A percentile compares a stretch with the other conserved stretches of the same genome.
Evolutionary conservation across 805 yeast species (phyloP).

Genomic region (Komagataella populi): DNA sequence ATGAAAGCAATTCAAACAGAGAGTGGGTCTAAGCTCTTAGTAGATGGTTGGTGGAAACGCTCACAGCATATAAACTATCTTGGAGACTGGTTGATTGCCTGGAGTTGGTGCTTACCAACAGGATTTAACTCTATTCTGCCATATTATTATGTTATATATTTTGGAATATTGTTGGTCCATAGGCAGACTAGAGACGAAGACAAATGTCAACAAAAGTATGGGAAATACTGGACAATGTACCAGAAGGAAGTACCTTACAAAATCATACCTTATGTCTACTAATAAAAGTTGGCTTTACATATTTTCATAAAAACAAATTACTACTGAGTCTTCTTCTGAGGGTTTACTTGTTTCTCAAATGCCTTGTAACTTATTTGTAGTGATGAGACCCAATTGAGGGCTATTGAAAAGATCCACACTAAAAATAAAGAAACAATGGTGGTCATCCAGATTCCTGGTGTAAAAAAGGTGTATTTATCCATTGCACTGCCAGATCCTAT

Average conservation of each 20-base stretch:
- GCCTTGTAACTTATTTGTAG: conserved; percentile 72
- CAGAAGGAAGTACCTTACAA: conserved; percentile 74
- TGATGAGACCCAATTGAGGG: conserved; percentile 58
- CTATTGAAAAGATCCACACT: conserved; percentile 39
- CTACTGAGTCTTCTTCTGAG: conserved; percentile 30
- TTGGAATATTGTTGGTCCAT: conserved; percentile 70
- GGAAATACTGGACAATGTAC: conserved; percentile 76
- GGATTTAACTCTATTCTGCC: conserved; percentile 74
- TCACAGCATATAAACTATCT: conserved; percentile 91
- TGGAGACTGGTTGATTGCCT: conserved; percentile 89
- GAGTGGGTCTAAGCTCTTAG: conserved; percentile 66
- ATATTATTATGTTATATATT: conserved; percentile 76
- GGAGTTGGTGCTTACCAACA: conserved; percentile 88
- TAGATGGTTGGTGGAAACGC: conserved; percentile 93
- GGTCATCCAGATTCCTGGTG: conserved; percentile 73
- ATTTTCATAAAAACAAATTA: background rate
- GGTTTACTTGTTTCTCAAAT: conserved; percentile 55
- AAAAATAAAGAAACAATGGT: conserved; percentile 52
- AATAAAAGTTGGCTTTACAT: conserved; percentile 5
- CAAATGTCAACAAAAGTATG: conserved; percentile 79
- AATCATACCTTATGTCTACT: conserved; percentile 81
- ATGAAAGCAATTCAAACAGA: conserved; percentile 58
- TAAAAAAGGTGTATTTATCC: conserved; percentile 54
- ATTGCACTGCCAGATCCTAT: conserved; percentile 28
- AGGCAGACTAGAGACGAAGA: conserved; percentile 88